Conservation (phyloP, 164 flowering plant genomes). For the Berberis vulgaris region DNA sequence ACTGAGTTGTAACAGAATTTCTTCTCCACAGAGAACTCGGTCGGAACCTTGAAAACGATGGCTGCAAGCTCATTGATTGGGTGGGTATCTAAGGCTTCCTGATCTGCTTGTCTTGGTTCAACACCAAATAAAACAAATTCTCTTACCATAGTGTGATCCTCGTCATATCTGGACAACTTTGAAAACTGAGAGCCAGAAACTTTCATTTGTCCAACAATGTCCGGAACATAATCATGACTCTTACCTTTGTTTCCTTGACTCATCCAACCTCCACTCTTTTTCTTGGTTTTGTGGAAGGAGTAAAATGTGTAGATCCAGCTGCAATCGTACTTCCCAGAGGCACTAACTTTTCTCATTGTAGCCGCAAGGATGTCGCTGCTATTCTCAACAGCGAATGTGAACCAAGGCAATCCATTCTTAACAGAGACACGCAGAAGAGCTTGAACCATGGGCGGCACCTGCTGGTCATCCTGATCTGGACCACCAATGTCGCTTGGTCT, state of each 20-base stretch:
- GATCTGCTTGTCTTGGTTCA: constrained; percentile 24
- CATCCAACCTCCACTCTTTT: constrained; percentile 62
- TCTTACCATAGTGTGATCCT: constrained; percentile 14
- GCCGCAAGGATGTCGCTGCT: constrained; percentile 45
- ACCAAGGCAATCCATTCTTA: constrained; percentile 54
- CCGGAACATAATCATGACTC: constrained; percentile 34
- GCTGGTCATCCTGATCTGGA: constrained; percentile 15
- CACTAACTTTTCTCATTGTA: constrained; percentile 24
- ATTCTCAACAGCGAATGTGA: constrained; percentile 48
- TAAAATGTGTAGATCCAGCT: constrained; percentile 43
- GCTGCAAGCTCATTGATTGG: constrained; percentile 72
- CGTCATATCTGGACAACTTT: constrained; percentile 12
- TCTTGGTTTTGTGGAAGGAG: constrained; percentile 51
- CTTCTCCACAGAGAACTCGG: constrained; percentile 7
- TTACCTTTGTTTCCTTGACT: constrained; percentile 50
- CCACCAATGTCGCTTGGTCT: constrained; percentile 10
- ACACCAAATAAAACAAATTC: constrained; percentile 52
- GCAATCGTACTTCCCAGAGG: constrained; percentile 31
- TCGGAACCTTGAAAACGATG: constrained; percentile 37
- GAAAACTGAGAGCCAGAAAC: constrained; percentile 20
- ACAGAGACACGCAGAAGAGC: constrained; percentile 49
- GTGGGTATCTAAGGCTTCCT: constrained; percentile 13
- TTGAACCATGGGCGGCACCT: constrained; percentile 25
- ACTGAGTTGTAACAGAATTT: constrained; percentile 9
- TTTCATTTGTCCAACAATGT: constrained; percentile 64